Evolutionary conservation across 164 flowering plant genomes (phyloP), one percentile per base, ranked within the genome.

Genomic region (Kalanchoe fedtschenkoi): DNA sequence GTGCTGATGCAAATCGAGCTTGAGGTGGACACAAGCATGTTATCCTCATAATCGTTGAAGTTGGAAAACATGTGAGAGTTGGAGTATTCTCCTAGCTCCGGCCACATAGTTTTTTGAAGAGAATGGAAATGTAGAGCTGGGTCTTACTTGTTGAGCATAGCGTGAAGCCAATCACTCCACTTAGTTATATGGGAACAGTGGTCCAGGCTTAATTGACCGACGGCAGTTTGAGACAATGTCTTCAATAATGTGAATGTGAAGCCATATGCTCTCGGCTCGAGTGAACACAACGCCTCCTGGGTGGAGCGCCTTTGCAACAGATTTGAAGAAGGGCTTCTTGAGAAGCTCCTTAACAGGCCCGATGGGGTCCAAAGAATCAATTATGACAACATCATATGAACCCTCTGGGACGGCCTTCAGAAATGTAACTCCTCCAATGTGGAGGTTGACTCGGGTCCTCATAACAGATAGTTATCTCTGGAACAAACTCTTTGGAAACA

Each of bases 311-410:
- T 62, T 83, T 8, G 87, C 81, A 5, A 86, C 82, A 3, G 85
- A 79, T 68, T 65, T 65, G 69, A 86, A 86, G 61, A 86, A 86
- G 26, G 92, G 89, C 69, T 82, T 84, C 71, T 86, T 83, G 64
- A 86, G 84, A 41, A 86, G 83, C 71, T 84, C 89, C 61, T 84
- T 78, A 19, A 89, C 92, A 35, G 92, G 89, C 63, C 89, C 89
- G 34, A 93, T 90, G 1, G 99, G 99, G 61, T 93, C 97, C 55
- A 97, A 93, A 35, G 99, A 93, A 71, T 93, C 99, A 54, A 93
- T 97, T 63, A 93, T 93, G 63, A 93, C 59, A 19, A 97, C 95
- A 84, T 91, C 97, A 76, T 93, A 90, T 69, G 89, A 80, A 61
- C 95, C 96, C 72, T 78, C 88, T 15, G 95, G 79, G 58, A 74